A percentile compares a stretch with the other conserved stretches of the same genome.
These are phyloP conservation scores for Leccinum arenicola DNA, from an alignment of 768 basidiomycete species.

Conservation along the genomic window DNA sequence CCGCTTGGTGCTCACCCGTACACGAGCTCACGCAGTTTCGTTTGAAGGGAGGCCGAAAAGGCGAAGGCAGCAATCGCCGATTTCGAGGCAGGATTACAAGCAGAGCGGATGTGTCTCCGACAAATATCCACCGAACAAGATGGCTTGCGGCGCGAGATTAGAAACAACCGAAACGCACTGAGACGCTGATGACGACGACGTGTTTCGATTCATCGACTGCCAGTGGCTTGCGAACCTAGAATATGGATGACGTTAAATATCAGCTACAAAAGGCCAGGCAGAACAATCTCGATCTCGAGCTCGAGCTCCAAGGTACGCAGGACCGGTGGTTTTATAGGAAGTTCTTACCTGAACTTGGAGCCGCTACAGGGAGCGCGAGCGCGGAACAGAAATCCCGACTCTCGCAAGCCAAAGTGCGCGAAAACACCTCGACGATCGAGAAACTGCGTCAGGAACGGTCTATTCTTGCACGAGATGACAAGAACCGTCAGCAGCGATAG, in stretches of 20 bases:
- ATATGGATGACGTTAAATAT: constrained; percentile 72
- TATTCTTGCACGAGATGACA: no score
- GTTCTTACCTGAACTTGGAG: background rate
- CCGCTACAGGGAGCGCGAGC: constrained; percentile 51
- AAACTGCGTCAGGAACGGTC: no score
- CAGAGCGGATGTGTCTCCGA: constrained; percentile 52
- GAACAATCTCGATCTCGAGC: constrained; percentile 73
- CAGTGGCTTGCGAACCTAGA: constrained; percentile 39
- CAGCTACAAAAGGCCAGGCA: constrained; percentile 69
- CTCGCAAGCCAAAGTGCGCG: constrained; percentile 62
- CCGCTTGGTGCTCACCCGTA: background rate
- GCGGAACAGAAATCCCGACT: constrained; percentile 74
- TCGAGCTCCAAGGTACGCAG: constrained; percentile 63
- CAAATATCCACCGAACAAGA: constrained; percentile 60
- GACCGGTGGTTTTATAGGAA: background rate
- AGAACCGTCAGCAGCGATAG: no score
- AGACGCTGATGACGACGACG: constrained; percentile 45
- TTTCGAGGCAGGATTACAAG: constrained; percentile 59
- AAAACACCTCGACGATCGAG: constrained; percentile 62
- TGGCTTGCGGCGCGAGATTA: constrained; percentile 61
- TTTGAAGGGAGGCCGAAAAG: constrained; percentile 66
- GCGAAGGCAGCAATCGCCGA: constrained; percentile 64
- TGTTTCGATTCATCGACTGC: background rate
- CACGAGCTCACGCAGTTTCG: background rate
- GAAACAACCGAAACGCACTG: constrained; percentile 68